A percentile compares a stretch with the other conserved stretches of the same genome.
Conservation (phyloP, 345 rosid species). For the Carallia pectinifolia region DNA sequence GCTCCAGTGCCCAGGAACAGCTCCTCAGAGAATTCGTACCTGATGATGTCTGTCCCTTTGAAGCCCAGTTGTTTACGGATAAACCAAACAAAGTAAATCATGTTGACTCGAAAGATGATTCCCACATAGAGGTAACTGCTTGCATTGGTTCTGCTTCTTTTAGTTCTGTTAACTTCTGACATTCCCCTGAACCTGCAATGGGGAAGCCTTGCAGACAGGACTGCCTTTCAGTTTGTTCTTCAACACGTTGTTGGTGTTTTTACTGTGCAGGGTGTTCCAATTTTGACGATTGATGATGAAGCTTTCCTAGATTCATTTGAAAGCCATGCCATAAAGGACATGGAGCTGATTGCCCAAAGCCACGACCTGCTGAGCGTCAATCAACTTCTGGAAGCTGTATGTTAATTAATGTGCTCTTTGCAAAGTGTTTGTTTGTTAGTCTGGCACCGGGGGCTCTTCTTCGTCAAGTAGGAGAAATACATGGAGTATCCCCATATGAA, state of each 20-base stretch:
- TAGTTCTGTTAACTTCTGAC: slow-evolving; percentile 9
- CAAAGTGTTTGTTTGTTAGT: background rate
- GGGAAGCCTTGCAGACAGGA: too few species aligned
- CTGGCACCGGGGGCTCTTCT: background rate
- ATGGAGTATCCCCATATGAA: background rate
- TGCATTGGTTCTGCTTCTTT: slow-evolving; percentile 6
- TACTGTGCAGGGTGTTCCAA: slow-evolving; percentile 37
- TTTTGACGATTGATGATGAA: slow-evolving; percentile 55
- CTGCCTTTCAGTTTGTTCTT: background rate
- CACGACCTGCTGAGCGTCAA: slow-evolving; percentile 56
- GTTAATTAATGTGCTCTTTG: slow-evolving; percentile 11
- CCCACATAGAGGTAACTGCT: slow-evolving; percentile 37
- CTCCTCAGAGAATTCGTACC: slow-evolving; percentile 73
- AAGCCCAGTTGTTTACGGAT: slow-evolving; percentile 52
- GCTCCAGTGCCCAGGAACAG: slow-evolving; percentile 48
- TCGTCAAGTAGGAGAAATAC: background rate
- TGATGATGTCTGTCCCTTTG: slow-evolving; percentile 80
- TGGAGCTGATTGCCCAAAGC: slow-evolving; percentile 30
- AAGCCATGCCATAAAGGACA: slow-evolving; percentile 32
- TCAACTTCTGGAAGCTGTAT: slow-evolving; percentile 86
- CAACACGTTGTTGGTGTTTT: slow-evolving; percentile 16
- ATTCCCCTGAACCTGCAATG: too few species aligned
- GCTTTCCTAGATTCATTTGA: slow-evolving; percentile 49
- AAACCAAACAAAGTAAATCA: slow-evolving; percentile 38
- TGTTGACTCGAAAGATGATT: slow-evolving; percentile 31